A percentile compares a stretch with the other conserved stretches of the same genome.
phyloP scores from a whole-genome alignment of 768 basidiomycete species.

The Suillus luteus region DNA sequence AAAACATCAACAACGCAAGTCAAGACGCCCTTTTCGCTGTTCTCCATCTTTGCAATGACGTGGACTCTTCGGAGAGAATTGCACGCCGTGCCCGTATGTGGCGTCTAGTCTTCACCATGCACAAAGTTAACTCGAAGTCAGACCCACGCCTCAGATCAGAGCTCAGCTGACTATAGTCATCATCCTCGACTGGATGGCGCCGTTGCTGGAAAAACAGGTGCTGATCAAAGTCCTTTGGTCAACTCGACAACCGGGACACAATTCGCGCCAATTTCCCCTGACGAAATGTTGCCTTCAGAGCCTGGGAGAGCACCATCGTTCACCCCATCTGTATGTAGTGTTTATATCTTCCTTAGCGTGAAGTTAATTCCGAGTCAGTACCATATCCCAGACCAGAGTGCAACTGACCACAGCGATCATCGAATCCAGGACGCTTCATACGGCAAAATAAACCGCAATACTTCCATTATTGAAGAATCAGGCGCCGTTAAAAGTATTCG shows the following conservation, averaged over 20 bases:
- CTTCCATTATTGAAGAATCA: too few relatives aligned
- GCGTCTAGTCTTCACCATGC: neutral
- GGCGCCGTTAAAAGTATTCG: too few relatives aligned
- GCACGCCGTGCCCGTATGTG: neutral
- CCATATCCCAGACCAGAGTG: too few relatives aligned
- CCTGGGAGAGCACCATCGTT: too few relatives aligned
- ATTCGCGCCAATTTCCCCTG: slow-evolving; percentile 17
- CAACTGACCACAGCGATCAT: too few relatives aligned
- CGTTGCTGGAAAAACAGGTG: slow-evolving; percentile 27
- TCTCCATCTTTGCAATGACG: neutral
- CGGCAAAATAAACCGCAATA: too few relatives aligned
- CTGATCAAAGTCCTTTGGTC: slow-evolving; percentile 32
- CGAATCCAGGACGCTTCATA: too few relatives aligned
- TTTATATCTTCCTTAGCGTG: too few relatives aligned
- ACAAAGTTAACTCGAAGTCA: neutral
- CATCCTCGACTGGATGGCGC: neutral
- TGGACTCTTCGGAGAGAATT: neutral
- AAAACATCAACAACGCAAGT: neutral
- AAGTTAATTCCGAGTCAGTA: too few relatives aligned
- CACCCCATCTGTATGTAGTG: too few relatives aligned
- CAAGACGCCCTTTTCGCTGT: neutral
- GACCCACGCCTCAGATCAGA: neutral
- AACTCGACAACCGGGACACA: slow-evolving; percentile 29
- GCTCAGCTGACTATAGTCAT: neutral
- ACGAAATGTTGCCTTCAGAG: too few relatives aligned